Evolutionary conservation across 768 basidiomycete species (phyloP), one percentile per base, ranked within the genome.

Genomic region (Mycena vulgaris): DNA sequence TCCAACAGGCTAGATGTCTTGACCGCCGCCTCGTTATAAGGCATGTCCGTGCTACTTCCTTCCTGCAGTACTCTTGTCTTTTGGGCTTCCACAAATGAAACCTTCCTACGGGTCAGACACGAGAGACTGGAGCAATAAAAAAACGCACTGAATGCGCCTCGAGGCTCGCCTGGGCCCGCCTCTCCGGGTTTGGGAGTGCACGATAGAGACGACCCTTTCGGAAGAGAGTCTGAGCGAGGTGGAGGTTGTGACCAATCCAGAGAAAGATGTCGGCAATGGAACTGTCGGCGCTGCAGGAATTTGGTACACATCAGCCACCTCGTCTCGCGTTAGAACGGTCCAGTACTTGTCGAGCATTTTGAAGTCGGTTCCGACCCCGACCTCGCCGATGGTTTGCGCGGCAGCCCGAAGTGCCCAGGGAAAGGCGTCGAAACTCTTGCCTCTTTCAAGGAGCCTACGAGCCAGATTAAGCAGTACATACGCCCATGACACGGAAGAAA

Each of bases 381-480:
- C 71, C 47, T 72, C 71, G 2, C 71, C 71, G 42, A 72, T 72
- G 0, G 71, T 72, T 48, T 72, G 62, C 23, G 57, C 71, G 0
- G 71, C 66, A 0, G 63, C 66, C n/a, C 71, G 66, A 17, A 72
- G 56, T 1, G 56, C 66, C 71, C 71, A 72, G 14, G 51, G 9
- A 14, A 72, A 72, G 0, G 33, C 71, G 37, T 65, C 52, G 45
- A 72, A 47, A 39, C 55, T 64, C 31, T 59, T 52, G 1, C 57
- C 66, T 21, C 55, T 68, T 10, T 19, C 51, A 13, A 40, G 66
- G 19, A 72, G 31, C 51, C 71, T 72, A n/a, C 3, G 3, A 25
- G 25, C 10, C 2, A 30, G n/a, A n/a, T n/a, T 5, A 47, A 21
- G n/a, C 21, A 13, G 40, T 23, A 5, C 2, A 42, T 28, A 2